Conservation (phyloP, 1,284 basidiomycete genomes). For the Bondarzewia mesenterica region DNA sequence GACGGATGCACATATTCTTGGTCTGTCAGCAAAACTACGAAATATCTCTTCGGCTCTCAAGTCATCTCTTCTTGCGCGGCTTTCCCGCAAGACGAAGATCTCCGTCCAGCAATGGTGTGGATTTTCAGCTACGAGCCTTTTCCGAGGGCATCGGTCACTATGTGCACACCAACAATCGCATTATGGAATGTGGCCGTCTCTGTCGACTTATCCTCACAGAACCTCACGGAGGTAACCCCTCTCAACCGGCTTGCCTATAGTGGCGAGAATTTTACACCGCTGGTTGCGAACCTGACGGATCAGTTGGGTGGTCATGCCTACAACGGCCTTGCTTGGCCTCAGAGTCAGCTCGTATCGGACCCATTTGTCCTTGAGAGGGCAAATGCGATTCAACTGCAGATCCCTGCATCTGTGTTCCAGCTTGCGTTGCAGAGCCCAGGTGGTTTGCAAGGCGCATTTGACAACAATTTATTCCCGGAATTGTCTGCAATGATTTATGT, state of each 20-base stretch:
- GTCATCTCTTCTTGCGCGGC: conserved; percentile 5
- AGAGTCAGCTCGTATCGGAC: conserved; percentile 27
- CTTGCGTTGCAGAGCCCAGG: conserved; percentile 28
- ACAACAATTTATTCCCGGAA: conserved; percentile 26
- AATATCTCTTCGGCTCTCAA: conserved; percentile 31
- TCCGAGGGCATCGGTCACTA: conserved; percentile 32
- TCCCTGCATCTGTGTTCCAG: conserved; percentile 44
- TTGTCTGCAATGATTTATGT: conserved; percentile 39
- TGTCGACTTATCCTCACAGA: conserved; percentile 16
- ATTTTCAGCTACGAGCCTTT: conserved; percentile 37
- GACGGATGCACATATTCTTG: conserved; percentile 33
- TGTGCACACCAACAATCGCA: conserved; percentile 35
- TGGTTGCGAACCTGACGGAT: conserved; percentile 35
- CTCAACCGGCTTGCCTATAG: conserved; percentile 20
- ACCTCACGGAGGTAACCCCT: conserved; percentile 32
- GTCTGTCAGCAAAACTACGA: conserved; percentile 29
- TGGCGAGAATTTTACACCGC: conserved; percentile 24
- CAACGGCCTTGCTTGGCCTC: conserved; percentile 39
- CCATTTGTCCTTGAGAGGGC: conserved; percentile 24
- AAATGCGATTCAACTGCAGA: conserved; percentile 34
- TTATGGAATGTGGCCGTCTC: conserved; percentile 28
- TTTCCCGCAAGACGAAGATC: conserved; percentile 6
- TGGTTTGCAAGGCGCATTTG: conserved; percentile 31
- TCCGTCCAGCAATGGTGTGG: conserved; percentile 43
- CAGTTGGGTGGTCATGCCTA: conserved; percentile 38